phyloP scores from a whole-genome alignment of 2,329 filamentous ascomycete genomes.

The Didymellaceae sp. region DNA sequence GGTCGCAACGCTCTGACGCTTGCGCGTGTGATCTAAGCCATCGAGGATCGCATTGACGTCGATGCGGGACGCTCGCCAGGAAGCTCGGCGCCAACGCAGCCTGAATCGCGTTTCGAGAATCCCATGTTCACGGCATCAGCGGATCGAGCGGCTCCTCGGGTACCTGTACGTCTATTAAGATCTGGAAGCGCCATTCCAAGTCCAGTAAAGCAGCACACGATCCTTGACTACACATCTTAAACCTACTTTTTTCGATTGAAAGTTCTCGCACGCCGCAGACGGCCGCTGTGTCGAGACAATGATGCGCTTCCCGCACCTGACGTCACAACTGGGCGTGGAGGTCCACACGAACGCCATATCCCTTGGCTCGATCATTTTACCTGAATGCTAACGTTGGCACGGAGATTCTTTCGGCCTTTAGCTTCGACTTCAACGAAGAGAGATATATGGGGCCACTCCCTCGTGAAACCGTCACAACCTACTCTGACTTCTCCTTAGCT shows the following conservation, averaged over 20 bases:
- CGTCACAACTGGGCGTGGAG: slow-evolving; percentile 8
- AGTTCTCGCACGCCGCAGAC: neutral
- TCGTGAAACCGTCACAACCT: neutral
- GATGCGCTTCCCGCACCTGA: slow-evolving; percentile 10
- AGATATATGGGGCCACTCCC: neutral
- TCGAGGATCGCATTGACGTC: slow-evolving; percentile 11
- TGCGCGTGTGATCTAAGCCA: neutral
- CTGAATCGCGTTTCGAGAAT: slow-evolving; percentile 6
- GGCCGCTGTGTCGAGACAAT: neutral
- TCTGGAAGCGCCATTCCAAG: slow-evolving; percentile 10
- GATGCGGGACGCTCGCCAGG: slow-evolving; percentile 7
- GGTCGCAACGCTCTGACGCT: neutral
- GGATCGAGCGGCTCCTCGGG: slow-evolving; percentile 13
- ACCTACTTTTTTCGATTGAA: neutral
- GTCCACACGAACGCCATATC: slow-evolving; percentile 16
- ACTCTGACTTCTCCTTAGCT: neutral
- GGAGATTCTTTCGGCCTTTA: neutral
- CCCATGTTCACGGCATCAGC: slow-evolving; percentile 10
- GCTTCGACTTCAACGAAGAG: neutral
- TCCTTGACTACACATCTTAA: slow-evolving; percentile 1
- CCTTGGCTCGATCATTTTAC: slow-evolving; percentile 12
- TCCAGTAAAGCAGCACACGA: slow-evolving; percentile 9
- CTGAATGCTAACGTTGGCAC: slow-evolving; percentile 16
- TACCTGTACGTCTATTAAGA: slow-evolving; percentile 12
- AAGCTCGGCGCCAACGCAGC: slow-evolving; percentile 14